Conservation (phyloP, 176 grass and related monocot species). For the Triticum monococcum region DNA sequence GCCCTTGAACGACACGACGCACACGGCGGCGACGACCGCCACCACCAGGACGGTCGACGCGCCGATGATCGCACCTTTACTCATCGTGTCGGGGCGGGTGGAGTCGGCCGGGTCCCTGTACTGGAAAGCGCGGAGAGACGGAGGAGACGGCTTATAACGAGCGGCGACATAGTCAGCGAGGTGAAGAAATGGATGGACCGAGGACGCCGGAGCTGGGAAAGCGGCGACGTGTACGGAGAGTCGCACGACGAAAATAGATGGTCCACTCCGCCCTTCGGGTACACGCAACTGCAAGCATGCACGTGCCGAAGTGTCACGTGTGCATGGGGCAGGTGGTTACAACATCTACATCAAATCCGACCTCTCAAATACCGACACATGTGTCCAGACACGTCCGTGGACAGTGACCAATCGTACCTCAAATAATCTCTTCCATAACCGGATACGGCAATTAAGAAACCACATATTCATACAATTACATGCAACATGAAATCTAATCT, state of each 20-base stretch:
- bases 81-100: slow-evolving; percentile 23
- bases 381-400: no score
- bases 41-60: slow-evolving; percentile 59
- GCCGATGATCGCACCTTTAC: slow-evolving; percentile 51
- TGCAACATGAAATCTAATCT: no score
- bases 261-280: neutral
- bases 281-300: neutral
- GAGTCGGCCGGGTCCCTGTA: neutral
- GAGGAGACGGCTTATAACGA: neutral
- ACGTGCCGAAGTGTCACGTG: neutral
- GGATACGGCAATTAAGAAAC: no score
- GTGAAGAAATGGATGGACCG: neutral
- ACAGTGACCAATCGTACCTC: no score
- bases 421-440: no score
- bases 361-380: no score
- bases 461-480: no score
- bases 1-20: slow-evolving; percentile 53
- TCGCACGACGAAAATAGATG: slow-evolving; percentile 1
- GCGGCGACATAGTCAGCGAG: neutral
- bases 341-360: no score
- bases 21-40: slow-evolving; percentile 63
- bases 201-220: neutral
- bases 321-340: neutral
- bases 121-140: neutral
- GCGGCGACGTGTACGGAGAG: neutral